Base-by-base conservation (phyloP, 2,329 filamentous ascomycete species). In the Alternaria tenuissima region DNA sequence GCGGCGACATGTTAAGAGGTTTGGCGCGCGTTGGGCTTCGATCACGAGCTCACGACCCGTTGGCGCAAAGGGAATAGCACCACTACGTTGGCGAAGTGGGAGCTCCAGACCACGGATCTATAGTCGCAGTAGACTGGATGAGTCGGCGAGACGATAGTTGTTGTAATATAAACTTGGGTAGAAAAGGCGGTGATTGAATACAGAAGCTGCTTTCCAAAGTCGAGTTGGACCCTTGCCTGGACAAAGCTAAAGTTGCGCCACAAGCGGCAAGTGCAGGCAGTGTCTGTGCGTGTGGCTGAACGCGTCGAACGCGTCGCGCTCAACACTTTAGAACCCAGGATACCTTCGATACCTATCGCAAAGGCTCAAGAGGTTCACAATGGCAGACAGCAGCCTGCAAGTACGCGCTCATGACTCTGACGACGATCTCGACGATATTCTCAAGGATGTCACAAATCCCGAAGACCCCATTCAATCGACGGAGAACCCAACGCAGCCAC, bases 401-500 rank as follows among this genome's bases (percentile, higher is more conserved):
- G 26, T 20, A n/a, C 55, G 57, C 30, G 53, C 70, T 55, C 63
- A 63, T 47, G 73, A 62, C 58, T 67, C 69, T 52, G 77, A 80
- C 4, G 82, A 85, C 55, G 84, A 86, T 24, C 80, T 89, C 28
- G 87, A 91, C 62, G 88, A 89, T 52, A 83, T 96, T 9, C 90
- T 95, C 68, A 87, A 94, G 70, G 94, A 94, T 74, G 89, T 93
- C 68, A 82, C 89, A 22, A 65, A 81, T 83, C 60, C 83, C 84
- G 81, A 84, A 46, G 79, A 86, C 55, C 22, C 56, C 32, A 76
- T 79, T 54, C 80, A 81, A 44, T 70, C 79, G 7, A 65, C 62
- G 47, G 66, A 78, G 65, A 68, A 56, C 14, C 54, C 62, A 24
- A 24, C 64, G 12, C 62, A 67, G 39, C 30, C 62, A 22, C 52